Evolutionary conservation across 176 grass and related monocot genomes (phyloP).

Genomic region (Luzula sylvatica): DNA sequence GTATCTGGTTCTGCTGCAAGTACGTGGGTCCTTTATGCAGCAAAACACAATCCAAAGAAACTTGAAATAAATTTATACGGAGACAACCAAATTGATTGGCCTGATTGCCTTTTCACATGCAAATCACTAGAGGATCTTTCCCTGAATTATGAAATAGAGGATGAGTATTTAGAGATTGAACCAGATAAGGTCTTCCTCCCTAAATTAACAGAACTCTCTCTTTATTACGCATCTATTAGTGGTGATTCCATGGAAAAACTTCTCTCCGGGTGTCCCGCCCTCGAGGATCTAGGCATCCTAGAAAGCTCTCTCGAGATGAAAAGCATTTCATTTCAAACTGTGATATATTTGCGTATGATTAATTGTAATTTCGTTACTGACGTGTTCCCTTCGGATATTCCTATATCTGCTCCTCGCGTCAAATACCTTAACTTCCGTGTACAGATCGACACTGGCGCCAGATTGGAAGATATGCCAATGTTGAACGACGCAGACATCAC

Average conservation of each 20-base stretch:
- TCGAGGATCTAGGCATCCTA: not conserved
- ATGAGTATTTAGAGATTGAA: not conserved
- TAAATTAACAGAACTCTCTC: not conserved
- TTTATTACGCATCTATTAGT: not conserved
- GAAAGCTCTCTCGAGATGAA: not conserved
- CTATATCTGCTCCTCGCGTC: not conserved
- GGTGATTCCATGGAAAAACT: not conserved
- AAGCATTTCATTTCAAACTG: not conserved
- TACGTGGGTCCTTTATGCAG: too few relatives aligned
- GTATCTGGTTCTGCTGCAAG: too few relatives aligned
- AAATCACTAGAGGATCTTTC: conserved; percentile 1
- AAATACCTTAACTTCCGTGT: too few relatives aligned
- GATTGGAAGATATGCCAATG: too few relatives aligned
- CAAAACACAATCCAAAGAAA: not conserved
- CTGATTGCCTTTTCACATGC: not conserved
- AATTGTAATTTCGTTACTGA: not conserved
- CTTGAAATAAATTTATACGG: too few relatives aligned
- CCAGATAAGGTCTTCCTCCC: not conserved
- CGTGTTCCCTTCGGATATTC: not conserved
- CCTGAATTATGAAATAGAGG: not conserved
- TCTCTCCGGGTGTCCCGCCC: not conserved
- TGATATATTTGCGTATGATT: not conserved
- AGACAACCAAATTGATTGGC: too few relatives aligned
- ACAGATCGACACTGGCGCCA: too few relatives aligned
- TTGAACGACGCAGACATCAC: too few relatives aligned